phyloP scores from a whole-genome alignment of 108 stramenopile species.

The Skeletonema menzelii region DNA sequence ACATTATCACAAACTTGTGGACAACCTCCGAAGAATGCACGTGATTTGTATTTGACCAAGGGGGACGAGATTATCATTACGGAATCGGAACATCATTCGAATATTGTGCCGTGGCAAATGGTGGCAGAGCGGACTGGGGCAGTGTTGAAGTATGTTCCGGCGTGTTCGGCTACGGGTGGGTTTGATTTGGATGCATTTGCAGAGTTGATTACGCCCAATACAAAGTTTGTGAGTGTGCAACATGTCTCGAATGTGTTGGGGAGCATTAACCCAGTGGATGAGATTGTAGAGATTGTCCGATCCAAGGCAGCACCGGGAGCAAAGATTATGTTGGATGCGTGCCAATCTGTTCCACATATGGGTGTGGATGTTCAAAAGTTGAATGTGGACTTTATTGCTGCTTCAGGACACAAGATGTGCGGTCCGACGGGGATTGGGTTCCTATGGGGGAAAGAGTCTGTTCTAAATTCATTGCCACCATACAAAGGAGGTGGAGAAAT shows the following conservation, averaged over 20 bases:
- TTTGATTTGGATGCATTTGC: slow-evolving; percentile 71
- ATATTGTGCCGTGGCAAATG: slow-evolving; percentile 97
- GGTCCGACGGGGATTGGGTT: slow-evolving; percentile 98
- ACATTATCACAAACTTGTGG: slow-evolving; percentile 61
- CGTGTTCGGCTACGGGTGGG: slow-evolving; percentile 50
- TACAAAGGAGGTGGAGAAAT: slow-evolving; percentile 96
- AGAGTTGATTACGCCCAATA: slow-evolving; percentile 58
- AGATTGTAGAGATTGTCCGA: slow-evolving; percentile 77
- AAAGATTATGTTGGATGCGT: slow-evolving; percentile 89
- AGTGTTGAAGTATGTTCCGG: slow-evolving; percentile 69
- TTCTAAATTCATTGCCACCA: slow-evolving; percentile 89
- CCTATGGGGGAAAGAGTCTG: slow-evolving; percentile 81
- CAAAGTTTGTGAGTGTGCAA: slow-evolving; percentile 89
- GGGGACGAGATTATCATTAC: slow-evolving; percentile 93
- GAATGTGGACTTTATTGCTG: slow-evolving; percentile 93
- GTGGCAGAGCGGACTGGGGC: slow-evolving; percentile 69
- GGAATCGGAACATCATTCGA: slow-evolving; percentile 95
- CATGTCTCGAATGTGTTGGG: slow-evolving; percentile 94
- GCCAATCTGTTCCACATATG: slow-evolving; percentile 94
- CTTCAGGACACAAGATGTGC: slow-evolving; percentile 98
- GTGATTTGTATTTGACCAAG: slow-evolving; percentile 17
- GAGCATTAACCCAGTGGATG: slow-evolving; percentile 81
- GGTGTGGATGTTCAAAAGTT: slow-evolving; percentile 85
- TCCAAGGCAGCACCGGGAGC: slow-evolving; percentile 60
- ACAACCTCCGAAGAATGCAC: slow-evolving; percentile 30